These are phyloP conservation scores for Geosmithia putterillii DNA, from an alignment of 2,329 filamentous ascomycete species.

Conservation along the genomic window DNA sequence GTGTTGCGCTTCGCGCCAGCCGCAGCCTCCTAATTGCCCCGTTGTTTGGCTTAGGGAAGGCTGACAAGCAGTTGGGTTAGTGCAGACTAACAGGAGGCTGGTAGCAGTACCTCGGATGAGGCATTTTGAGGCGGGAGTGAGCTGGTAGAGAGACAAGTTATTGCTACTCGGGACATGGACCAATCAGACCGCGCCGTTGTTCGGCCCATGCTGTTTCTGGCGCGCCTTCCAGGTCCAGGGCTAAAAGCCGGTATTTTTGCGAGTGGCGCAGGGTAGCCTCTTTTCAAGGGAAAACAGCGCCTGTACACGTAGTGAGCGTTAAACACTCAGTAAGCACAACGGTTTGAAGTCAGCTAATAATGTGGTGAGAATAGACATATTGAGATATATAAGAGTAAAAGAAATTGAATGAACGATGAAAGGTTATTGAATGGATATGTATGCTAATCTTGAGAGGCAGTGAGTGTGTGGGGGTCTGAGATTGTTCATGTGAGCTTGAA, in stretches of 20 bases:
- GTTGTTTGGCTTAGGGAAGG: constrained; percentile 1
- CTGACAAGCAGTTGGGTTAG: not conserved
- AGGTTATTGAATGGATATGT: too few species aligned
- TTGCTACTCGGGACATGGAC: not conserved
- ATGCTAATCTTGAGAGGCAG: too few species aligned
- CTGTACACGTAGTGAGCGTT: too few species aligned
- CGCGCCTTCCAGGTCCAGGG: not conserved
- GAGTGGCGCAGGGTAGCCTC: not conserved
- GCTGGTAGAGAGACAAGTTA: not conserved
- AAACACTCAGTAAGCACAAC: too few species aligned
- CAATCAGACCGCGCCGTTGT: not conserved
- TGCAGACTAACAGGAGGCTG: not conserved
- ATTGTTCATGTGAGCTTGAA: not conserved
- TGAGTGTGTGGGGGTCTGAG: not conserved
- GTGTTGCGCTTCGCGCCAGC: constrained; percentile 2
- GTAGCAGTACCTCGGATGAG: not conserved
- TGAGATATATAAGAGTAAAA: too few species aligned
- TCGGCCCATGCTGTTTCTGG: too few species aligned
- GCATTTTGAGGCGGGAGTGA: not conserved
- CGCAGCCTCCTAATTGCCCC: not conserved
- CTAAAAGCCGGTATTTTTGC: not conserved
- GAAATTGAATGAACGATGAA: too few species aligned
- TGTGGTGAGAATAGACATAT: too few species aligned
- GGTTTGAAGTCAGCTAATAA: too few species aligned
- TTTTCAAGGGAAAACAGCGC: too few species aligned